Evolutionary conservation across 805 yeast species (phyloP).

Genomic region (Tetrapisispora iriomotensis): DNA sequence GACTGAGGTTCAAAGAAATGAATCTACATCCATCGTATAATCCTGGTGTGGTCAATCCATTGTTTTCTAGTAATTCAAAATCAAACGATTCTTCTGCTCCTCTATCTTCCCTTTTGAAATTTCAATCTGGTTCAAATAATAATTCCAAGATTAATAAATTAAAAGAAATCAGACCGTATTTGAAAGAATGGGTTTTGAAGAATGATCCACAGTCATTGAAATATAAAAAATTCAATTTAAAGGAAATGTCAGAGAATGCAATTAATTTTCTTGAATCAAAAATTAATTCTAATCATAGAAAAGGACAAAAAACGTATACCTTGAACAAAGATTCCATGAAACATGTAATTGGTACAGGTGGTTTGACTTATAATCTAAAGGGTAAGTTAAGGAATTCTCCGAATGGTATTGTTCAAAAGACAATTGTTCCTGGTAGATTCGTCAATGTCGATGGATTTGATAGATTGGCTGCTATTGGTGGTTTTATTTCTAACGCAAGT

Average conservation of each 20-base stretch:
- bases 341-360: slow-evolving; percentile 59
- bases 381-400: slow-evolving; percentile 67
- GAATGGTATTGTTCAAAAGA: slow-evolving; percentile 48
- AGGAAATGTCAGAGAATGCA: slow-evolving; percentile 32
- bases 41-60: slow-evolving; percentile 27
- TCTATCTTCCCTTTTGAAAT: slow-evolving; percentile 13
- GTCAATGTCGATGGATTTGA: slow-evolving; percentile 33
- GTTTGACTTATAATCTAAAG: slow-evolving; percentile 56
- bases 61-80: slow-evolving; percentile 17
- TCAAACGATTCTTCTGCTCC: slow-evolving; percentile 12
- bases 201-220: slow-evolving; percentile 37
- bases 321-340: slow-evolving; percentile 4
- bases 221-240: slow-evolving; percentile 21
- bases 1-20: slow-evolving; percentile 58
- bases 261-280: slow-evolving; percentile 31
- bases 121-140: slow-evolving; percentile 5
- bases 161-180: slow-evolving; percentile 39
- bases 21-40: slow-evolving; percentile 35
- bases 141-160: slow-evolving; percentile 8
- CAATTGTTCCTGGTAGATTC: slow-evolving; percentile 61
- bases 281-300: slow-evolving; percentile 8
- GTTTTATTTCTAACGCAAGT: slow-evolving; percentile 34
- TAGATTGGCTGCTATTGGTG: slow-evolving; percentile 50
- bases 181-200: slow-evolving; percentile 44
- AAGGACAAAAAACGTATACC: slow-evolving; percentile 3